Conservation (phyloP, 192 early-diverging fungal species). For the Podila verticillata region DNA sequence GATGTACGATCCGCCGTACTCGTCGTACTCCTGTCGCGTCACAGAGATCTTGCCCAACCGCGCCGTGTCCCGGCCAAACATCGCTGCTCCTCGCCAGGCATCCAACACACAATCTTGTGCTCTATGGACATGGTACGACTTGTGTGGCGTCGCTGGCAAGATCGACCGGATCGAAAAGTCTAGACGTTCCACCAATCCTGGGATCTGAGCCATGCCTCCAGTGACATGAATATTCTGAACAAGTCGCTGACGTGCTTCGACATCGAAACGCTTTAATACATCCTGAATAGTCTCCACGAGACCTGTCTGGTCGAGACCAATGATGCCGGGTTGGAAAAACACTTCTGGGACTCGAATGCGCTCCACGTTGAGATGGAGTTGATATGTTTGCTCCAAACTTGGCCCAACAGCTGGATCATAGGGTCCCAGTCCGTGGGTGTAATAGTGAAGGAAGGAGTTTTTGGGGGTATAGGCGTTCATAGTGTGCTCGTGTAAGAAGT, state of each 20-base stretch:
- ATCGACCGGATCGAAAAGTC: constrained; percentile 68
- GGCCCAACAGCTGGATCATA: constrained; percentile 69
- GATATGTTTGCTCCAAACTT: constrained; percentile 70
- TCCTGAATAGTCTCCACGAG: constrained; percentile 81
- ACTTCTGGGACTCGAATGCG: constrained; percentile 89
- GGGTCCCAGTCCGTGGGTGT: constrained; percentile 68
- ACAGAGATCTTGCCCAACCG: constrained; percentile 60
- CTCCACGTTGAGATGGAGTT: constrained; percentile 92
- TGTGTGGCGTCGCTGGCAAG: constrained; percentile 63
- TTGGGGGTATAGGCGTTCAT: constrained; percentile 72
- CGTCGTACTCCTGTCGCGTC: constrained; percentile 80
- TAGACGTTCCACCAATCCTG: constrained; percentile 74
- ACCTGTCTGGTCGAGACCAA: constrained; percentile 91
- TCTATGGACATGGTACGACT: constrained; percentile 60
- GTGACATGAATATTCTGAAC: constrained; percentile 81
- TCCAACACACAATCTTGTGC: constrained; percentile 80
- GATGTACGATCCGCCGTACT: constrained; percentile 86
- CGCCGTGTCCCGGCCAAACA: constrained; percentile 62
- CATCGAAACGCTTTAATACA: constrained; percentile 67
- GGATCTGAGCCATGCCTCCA: constrained; percentile 75
- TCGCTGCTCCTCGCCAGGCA: constrained; percentile 88
- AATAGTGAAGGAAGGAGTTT: constrained; percentile 78
- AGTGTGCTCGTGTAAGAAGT: constrained; percentile 77
- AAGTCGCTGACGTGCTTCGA: constrained; percentile 51
- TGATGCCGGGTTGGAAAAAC: constrained; percentile 87